Conservation (phyloP, 1,284 basidiomycete genomes). For the Omphalotus olearius region DNA sequence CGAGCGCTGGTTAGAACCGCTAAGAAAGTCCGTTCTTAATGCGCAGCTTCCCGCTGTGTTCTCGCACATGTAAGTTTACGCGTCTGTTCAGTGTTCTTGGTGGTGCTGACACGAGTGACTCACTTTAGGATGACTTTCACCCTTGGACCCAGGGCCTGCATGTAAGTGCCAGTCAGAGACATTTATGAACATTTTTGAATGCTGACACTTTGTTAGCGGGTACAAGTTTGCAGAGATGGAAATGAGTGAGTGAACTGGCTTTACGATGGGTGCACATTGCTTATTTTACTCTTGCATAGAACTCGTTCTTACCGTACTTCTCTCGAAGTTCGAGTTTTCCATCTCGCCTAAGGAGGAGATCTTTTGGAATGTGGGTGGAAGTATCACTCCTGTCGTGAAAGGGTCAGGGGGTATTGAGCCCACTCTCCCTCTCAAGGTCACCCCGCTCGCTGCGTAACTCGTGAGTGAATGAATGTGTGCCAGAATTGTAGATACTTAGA, state of each 20-base stretch:
- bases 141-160: not conserved
- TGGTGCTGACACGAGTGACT: not conserved
- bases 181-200: not conserved
- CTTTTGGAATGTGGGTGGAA: slow-evolving; percentile 20
- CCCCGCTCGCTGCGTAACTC: not conserved
- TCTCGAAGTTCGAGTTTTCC: slow-evolving; percentile 18
- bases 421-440: slow-evolving; percentile 1
- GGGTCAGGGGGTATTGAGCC: slow-evolving; percentile 8
- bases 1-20: slow-evolving; percentile 4
- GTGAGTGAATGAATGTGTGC: too few species aligned
- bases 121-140: slow-evolving; percentile 6
- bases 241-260: slow-evolving; percentile 13
- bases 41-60: slow-evolving; percentile 3
- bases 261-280: too few species aligned
- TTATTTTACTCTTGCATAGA: not conserved
- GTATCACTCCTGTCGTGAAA: slow-evolving; percentile 18
- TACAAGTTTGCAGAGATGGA: slow-evolving; percentile 16
- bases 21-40: not conserved
- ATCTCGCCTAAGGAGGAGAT: slow-evolving; percentile 21
- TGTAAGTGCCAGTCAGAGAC: not conserved
- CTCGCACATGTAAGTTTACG: not conserved
- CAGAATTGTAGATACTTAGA: too few species aligned
- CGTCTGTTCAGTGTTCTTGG: not conserved
- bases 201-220: not conserved
- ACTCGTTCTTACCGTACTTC: slow-evolving; percentile 1